Evolutionary conservation across 2,329 filamentous ascomycete genomes (phyloP), one percentile per base, ranked within the genome.

Genomic region (Corinectria fuckeliana): DNA sequence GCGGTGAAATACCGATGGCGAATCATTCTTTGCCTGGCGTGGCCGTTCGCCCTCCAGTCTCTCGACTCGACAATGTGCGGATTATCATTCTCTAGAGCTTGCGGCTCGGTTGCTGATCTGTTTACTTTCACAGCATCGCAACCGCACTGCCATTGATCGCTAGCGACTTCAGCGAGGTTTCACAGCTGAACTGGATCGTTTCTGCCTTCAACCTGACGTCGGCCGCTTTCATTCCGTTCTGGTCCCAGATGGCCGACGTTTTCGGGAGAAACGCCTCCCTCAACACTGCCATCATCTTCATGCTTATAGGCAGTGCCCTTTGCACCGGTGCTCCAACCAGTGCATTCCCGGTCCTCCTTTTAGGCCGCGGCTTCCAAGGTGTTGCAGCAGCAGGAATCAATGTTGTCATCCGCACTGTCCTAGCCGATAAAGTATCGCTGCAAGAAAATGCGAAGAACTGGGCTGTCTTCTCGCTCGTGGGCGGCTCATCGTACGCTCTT

Each of bases 121-220:
- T 25, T 30, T 18, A 14, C 20, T 20, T 7, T 18, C 32, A 47
- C 3, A 76, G 74, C 11, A 73, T 77, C 30, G 74, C 75, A 5
- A 76, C 73, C 26, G 75, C 75, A 3, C 60, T 77, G 20, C 75
- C 75, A 0, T 85, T 82, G 63, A 90, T 91, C 47, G 88, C 88
- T 3, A 78, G 82, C 1, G 85, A 90, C 68, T 91, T 91, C 71
- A 82, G 80, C 60, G 71, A 86, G 68, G 70, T 86, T 4, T 79
- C 82, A 16, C 82, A 88, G 65, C 78, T 89, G 2, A 90, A 88
- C 68, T 90, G 87, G 87, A 88, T 91, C 68, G 84, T 90, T 16
- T 88, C 88, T 0, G 80, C 87, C 6, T 91, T 90, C 73, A 90
- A 87, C 51, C 77, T 91, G 13, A 88, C 87, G 0, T 85, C 85